Conservation (phyloP, 495 filamentous ascomycete genomes). For the Penicillium canescens region DNA sequence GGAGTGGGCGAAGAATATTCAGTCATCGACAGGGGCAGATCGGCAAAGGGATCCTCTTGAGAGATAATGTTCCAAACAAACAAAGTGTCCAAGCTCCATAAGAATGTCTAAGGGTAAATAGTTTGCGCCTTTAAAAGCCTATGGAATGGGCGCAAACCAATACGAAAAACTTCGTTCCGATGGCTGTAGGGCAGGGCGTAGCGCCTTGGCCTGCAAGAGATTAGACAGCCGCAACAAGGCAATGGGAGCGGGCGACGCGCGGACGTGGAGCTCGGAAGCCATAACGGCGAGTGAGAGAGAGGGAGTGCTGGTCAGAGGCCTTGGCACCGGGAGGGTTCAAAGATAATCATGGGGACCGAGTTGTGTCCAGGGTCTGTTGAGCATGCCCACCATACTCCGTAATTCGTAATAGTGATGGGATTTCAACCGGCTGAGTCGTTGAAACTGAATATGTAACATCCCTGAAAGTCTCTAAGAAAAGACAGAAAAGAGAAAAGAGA, state of each 20-base stretch:
- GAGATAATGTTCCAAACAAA: neutral
- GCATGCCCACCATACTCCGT: too few species aligned
- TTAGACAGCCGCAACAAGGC: slow-evolving; percentile 1
- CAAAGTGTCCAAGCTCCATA: neutral
- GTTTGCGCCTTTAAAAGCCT: neutral
- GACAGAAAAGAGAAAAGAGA: neutral
- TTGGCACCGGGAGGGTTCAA: slow-evolving; percentile 16
- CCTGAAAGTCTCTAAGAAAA: too few species aligned
- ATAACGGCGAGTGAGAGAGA: slow-evolving; percentile 14
- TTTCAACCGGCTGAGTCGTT: too few species aligned
- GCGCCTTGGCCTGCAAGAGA: slow-evolving; percentile 1
- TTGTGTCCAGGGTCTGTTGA: neutral
- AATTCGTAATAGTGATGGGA: too few species aligned
- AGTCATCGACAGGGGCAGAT: slow-evolving; percentile 15
- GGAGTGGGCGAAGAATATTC: neutral
- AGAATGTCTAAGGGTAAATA: neutral
- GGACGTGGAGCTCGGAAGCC: slow-evolving; percentile 23
- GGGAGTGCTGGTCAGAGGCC: slow-evolving; percentile 1
- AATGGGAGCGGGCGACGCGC: slow-evolving; percentile 17
- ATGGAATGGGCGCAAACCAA: neutral
- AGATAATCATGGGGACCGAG: neutral
- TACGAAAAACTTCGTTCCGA: neutral
- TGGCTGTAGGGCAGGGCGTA: slow-evolving; percentile 1
- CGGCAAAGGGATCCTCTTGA: slow-evolving; percentile 3
- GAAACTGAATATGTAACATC: too few species aligned